These are phyloP conservation scores for Torrubiella hemipterigena DNA, from an alignment of 2,329 filamentous ascomycete genomes.

Conservation along the genomic window DNA sequence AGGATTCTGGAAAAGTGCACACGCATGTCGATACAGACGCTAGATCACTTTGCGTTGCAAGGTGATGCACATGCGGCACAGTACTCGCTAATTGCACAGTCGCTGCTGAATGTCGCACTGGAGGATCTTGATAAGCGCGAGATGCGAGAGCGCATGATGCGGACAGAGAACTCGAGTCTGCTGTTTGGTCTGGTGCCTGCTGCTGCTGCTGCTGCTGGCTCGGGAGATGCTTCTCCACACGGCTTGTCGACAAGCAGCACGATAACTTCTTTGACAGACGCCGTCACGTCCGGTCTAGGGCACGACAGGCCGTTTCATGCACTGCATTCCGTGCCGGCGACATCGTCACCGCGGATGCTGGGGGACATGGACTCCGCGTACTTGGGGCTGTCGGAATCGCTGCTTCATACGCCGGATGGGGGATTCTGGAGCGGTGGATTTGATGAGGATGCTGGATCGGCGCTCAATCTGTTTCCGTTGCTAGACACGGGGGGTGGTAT, in stretches of 20 bases:
- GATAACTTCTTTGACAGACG: too few species aligned
- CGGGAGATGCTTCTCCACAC: too few species aligned
- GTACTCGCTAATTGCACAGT: conserved; percentile 41
- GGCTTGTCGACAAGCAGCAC: too few species aligned
- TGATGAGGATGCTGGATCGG: conserved; percentile 28
- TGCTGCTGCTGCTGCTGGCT: conserved; percentile 6
- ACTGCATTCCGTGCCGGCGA: too few species aligned
- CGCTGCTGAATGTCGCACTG: conserved; percentile 31
- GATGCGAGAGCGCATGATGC: conserved; percentile 29
- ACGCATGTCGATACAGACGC: conserved; percentile 30
- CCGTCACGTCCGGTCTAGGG: too few species aligned
- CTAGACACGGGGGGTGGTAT: conserved; percentile 40
- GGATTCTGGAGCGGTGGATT: conserved; percentile 24
- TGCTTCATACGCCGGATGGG: conserved; percentile 29
- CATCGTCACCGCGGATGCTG: too few species aligned
- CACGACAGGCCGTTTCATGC: too few species aligned
- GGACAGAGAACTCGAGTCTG: conserved; percentile 38
- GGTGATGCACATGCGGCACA: conserved; percentile 37
- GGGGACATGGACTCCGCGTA: conserved; percentile 25
- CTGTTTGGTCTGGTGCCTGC: conserved; percentile 35
- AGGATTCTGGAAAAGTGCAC: conserved; percentile 38
- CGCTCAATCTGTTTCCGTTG: conserved; percentile 37
- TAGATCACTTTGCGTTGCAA: conserved; percentile 37
- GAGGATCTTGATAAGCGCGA: conserved; percentile 36
- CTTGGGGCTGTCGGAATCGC: conserved; percentile 22